Evolutionary conservation across 1,284 basidiomycete species (phyloP).

Genomic region (Sanghuangporus weigelae): DNA sequence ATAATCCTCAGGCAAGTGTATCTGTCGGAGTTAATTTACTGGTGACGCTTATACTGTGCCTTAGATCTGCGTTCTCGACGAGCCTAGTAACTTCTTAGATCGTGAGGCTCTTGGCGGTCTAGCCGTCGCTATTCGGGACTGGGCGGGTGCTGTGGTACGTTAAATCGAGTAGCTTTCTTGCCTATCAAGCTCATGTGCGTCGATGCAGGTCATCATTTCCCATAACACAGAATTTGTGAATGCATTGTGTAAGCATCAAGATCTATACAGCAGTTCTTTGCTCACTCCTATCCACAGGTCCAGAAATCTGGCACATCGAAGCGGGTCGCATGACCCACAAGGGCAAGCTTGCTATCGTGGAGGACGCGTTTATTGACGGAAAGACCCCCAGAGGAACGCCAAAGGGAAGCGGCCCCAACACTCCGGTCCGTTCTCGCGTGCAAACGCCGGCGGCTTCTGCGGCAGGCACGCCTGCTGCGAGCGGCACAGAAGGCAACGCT

Average conservation of each 20-base stretch:
- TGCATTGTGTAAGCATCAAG: conserved; percentile 62
- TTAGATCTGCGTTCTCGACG: conserved; percentile 77
- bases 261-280: conserved; percentile 14
- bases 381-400: conserved; percentile 39
- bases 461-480: conserved; percentile 63
- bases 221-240: conserved; percentile 92
- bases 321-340: conserved; percentile 79
- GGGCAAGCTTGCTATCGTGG: conserved; percentile 82
- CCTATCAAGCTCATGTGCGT: conserved; percentile 10
- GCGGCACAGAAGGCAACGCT: conserved; percentile 58
- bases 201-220: conserved; percentile 81
- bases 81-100: conserved; percentile 98
- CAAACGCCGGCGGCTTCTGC: conserved; percentile 61
- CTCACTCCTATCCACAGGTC: conserved; percentile 39
- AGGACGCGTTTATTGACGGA: conserved; percentile 62
- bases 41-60: conserved; percentile 3
- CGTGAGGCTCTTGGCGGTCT: conserved; percentile 87
- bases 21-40: neutral
- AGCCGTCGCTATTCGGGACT: conserved; percentile 93
- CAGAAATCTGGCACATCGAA: conserved; percentile 81
- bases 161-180: neutral
- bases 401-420: conserved; percentile 66
- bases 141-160: conserved; percentile 88
- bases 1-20: conserved; percentile 74
- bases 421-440: conserved; percentile 57